These are phyloP conservation scores for Daucus carota DNA, from an alignment of 129 eudicot genomes.

Conservation along the genomic window DNA sequence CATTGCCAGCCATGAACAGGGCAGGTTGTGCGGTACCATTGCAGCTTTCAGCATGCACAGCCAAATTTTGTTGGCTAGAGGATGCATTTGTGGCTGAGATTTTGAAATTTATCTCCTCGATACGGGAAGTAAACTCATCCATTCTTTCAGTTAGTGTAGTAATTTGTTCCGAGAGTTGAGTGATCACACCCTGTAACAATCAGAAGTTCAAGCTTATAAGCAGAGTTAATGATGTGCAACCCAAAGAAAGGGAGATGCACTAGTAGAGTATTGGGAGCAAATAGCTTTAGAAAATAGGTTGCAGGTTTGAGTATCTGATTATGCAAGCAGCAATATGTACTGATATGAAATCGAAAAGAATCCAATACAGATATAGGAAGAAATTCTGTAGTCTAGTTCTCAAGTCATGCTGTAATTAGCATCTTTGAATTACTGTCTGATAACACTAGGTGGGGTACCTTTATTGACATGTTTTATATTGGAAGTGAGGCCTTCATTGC, in stretches of 20 bases:
- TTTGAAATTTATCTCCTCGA: conserved; percentile 77
- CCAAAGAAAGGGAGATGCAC: neutral
- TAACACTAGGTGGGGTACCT: neutral
- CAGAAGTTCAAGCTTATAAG: neutral
- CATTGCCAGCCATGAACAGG: conserved; percentile 55
- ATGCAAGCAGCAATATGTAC: neutral
- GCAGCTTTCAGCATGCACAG: conserved; percentile 66
- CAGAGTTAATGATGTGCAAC: neutral
- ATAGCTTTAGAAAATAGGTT: neutral
- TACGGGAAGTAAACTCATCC: conserved; percentile 90
- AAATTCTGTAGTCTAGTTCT: neutral
- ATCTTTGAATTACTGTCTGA: neutral
- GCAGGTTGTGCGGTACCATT: conserved; percentile 65
- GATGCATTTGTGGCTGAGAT: conserved; percentile 37
- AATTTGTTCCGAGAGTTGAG: conserved; percentile 85
- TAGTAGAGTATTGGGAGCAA: neutral
- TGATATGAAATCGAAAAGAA: neutral
- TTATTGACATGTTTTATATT: neutral
- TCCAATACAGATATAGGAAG: neutral
- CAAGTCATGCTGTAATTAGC: neutral
- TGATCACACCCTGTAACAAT: conserved; percentile 55
- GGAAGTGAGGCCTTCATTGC: neutral
- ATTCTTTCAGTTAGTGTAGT: conserved; percentile 85
- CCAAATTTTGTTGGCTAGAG: conserved; percentile 79
- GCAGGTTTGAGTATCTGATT: neutral